Conservation (phyloP, 179 eudicot genomes). For the Carnegiea gigantea region DNA sequence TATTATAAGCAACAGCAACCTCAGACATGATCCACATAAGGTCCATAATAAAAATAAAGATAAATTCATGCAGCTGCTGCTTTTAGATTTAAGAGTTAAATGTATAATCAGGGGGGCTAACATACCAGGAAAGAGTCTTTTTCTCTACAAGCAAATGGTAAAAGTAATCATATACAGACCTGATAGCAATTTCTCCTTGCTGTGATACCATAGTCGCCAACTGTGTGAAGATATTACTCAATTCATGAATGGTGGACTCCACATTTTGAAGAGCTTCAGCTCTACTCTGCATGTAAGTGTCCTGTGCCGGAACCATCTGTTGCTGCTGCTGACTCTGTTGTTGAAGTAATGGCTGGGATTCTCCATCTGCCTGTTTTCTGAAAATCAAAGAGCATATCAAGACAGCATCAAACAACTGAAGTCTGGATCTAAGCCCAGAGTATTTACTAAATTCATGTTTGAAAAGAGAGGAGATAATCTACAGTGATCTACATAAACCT, state of each 20-base stretch:
- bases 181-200: constrained; percentile 96
- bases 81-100: too few species aligned
- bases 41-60: too few species aligned
- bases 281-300: constrained; percentile 93
- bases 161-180: constrained; percentile 40
- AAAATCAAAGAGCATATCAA: constrained; percentile 6
- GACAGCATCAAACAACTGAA: neutral
- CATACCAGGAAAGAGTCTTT: neutral
- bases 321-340: constrained; percentile 76
- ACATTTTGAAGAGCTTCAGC: constrained; percentile 98
- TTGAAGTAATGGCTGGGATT: constrained; percentile 71
- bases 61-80: too few species aligned
- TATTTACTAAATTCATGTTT: neutral
- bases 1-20: too few species aligned
- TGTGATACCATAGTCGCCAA: constrained; percentile 94
- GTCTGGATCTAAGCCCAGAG: neutral
- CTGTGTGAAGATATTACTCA: constrained; percentile 83
- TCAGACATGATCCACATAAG: too few species aligned
- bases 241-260: constrained; percentile 93
- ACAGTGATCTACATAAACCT: neutral
- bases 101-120: too few species aligned
- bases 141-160: neutral
- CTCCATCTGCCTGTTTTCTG: constrained; percentile 77
- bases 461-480: neutral
- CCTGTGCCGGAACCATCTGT: constrained; percentile 86